Base-by-base conservation (phyloP, 345 rosid species). In the Salix udensis region DNA sequence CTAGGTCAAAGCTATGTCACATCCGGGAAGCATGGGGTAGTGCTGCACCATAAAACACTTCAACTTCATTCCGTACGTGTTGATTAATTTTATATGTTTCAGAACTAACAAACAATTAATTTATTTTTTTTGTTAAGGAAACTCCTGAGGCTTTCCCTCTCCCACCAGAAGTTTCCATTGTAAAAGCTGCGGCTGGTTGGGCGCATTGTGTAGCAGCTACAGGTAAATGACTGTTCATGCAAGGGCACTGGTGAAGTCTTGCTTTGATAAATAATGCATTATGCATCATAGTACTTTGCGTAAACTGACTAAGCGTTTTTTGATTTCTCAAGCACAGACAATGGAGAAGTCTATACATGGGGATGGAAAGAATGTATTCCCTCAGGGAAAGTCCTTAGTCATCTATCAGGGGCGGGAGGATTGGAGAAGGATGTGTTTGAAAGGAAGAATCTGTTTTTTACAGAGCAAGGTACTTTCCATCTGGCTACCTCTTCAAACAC, bases 351-450 rank as follows among this genome's bases (percentile, higher is more conserved):
- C 70, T 94, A 87, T 77, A 94, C 99, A 37, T 96, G 99, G 99
- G 99, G 99, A 66, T 96, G 99, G 99, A 92, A 85, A 78, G 99
- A 96, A 82, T 96, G 99, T 80, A 85, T 96, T 77, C 98, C 99
- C 40, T 86, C 99, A 12, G 99, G 98, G 71, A 92, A 87, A 70
- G 82, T 91, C 65, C 85, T 90, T 7, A 94, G 97, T 62, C 90
- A 90, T 66, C 78, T 82, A 77, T 78, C 86, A 24, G 15, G 60
- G 19, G 80, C 76, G 37, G 81, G 81, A 74, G 78, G 80, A 36
- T 28, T 42, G 50, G 94, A 87, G 16, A 93, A 85, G 77, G 93
- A 87, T 79, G 84, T 71, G 24, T 62, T 67, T 71, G 95, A 90
- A 82, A 89, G 87, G 80, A 94, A 87, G 46, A 88, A 79, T 71